Conservation (phyloP, 2,329 filamentous ascomycete genomes). For the Phaeosphaeria sp. region DNA sequence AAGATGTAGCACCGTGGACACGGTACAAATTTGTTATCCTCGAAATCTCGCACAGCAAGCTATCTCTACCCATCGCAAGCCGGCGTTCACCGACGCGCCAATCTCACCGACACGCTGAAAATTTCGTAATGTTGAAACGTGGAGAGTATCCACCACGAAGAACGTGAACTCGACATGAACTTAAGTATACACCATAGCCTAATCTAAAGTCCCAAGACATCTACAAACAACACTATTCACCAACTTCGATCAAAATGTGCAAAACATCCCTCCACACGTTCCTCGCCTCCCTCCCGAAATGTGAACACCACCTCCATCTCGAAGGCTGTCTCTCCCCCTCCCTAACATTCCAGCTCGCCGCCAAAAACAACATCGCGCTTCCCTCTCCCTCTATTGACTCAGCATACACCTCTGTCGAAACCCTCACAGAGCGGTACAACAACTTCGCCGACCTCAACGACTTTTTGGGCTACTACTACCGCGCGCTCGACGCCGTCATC, state of each 20-base stretch:
- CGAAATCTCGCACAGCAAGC: no score
- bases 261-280: slow-evolving; percentile 27
- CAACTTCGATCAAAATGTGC: slow-evolving; percentile 17
- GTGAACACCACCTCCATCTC: slow-evolving; percentile 82
- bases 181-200: not conserved
- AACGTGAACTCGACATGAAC: no score
- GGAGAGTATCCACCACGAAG: not conserved
- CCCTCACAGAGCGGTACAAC: slow-evolving; percentile 69
- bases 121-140: not conserved
- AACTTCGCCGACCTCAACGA: slow-evolving; percentile 75
- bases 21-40: no score
- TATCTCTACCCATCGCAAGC: not conserved
- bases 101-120: slow-evolving; percentile 3
- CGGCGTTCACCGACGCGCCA: slow-evolving; percentile 6
- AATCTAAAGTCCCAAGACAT: not conserved
- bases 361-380: slow-evolving; percentile 69
- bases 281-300: slow-evolving; percentile 68
- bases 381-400: slow-evolving; percentile 59
- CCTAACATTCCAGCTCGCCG: slow-evolving; percentile 73
- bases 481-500: slow-evolving; percentile 74
- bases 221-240: not conserved
- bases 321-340: slow-evolving; percentile 76
- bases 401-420: slow-evolving; percentile 66
- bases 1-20: no score
- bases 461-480: slow-evolving; percentile 81